phyloP scores from a whole-genome alignment of 2,329 filamentous ascomycete genomes.

The Xylariaceae sp. region DNA sequence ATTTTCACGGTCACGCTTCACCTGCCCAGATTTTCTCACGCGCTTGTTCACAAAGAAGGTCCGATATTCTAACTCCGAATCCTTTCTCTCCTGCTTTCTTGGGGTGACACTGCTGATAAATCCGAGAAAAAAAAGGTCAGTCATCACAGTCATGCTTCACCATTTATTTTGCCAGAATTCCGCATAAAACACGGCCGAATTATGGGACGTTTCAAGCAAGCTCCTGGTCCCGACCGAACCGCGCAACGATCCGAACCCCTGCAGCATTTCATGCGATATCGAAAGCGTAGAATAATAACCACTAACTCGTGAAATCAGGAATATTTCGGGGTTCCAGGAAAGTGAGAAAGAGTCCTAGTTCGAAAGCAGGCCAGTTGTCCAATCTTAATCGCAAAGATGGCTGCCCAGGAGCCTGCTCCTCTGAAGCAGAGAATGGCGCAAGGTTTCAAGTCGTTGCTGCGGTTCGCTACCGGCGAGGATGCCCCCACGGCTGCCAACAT shows the following conservation, averaged over 20 bases:
- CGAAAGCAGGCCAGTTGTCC: neutral
- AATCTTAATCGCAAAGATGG: neutral
- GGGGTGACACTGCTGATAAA: conserved; percentile 1
- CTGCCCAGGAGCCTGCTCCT: conserved; percentile 17
- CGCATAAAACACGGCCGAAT: neutral
- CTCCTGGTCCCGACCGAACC: neutral
- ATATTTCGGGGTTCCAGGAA: neutral
- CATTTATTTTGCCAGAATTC: neutral
- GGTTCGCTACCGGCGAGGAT: conserved; percentile 30
- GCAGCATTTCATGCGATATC: conserved; percentile 11
- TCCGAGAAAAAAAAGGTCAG: conserved; percentile 7
- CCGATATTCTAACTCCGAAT: no score
- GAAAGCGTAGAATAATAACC: neutral
- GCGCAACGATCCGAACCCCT: conserved; percentile 3
- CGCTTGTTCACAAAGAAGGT: neutral
- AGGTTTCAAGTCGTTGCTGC: conserved; percentile 39
- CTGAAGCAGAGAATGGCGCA: conserved; percentile 35
- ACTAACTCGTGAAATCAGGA: conserved; percentile 13
- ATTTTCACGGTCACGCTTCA: no score
- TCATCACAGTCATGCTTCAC: conserved; percentile 3
- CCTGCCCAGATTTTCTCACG: neutral
- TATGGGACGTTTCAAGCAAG: neutral
- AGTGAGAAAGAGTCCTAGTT: neutral
- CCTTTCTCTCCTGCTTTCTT: neutral
- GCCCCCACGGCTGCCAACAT: conserved; percentile 27